These are phyloP conservation scores for Russula griseocarnosa DNA, from an alignment of 768 basidiomycete species.

Conservation along the genomic window DNA sequence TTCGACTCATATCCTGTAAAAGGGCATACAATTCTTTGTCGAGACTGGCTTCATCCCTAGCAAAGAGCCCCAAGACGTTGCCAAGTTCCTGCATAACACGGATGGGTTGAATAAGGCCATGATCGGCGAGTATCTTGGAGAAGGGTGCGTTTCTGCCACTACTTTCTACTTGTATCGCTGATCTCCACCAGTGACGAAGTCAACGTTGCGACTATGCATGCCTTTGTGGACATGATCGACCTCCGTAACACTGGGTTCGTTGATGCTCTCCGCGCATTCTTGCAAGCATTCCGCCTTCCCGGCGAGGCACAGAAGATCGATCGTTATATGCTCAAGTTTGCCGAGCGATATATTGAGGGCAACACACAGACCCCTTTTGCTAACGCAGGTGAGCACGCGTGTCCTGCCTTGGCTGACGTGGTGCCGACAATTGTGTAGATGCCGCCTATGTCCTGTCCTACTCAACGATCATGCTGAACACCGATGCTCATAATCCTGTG, in stretches of 20 bases:
- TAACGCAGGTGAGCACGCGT: slow-evolving; percentile 74
- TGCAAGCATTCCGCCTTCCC: slow-evolving; percentile 95
- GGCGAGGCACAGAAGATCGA: slow-evolving; percentile 99
- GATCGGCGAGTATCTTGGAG: slow-evolving; percentile 98
- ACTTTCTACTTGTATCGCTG: not conserved
- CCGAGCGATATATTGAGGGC: slow-evolving; percentile 90
- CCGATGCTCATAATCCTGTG: slow-evolving; percentile 94
- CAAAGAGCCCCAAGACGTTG: slow-evolving; percentile 70
- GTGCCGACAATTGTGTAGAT: slow-evolving; percentile 45
- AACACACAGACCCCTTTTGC: slow-evolving; percentile 83
- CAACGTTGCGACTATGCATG: slow-evolving; percentile 94
- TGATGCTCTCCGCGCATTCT: slow-evolving; percentile 82
- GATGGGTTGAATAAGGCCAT: slow-evolving; percentile 93
- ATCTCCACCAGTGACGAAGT: slow-evolving; percentile 63
- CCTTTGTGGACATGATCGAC: slow-evolving; percentile 90
- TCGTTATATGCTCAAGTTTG: slow-evolving; percentile 98
- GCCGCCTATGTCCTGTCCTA: slow-evolving; percentile 94
- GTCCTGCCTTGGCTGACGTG: not conserved
- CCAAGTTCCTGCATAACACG: slow-evolving; percentile 76
- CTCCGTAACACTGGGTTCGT: slow-evolving; percentile 79
- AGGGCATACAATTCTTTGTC: slow-evolving; percentile 88
- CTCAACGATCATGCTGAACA: slow-evolving; percentile 94
- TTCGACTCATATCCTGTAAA: slow-evolving; percentile 8
- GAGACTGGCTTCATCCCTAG: slow-evolving; percentile 84
- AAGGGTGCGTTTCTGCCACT: slow-evolving; percentile 62